Conservation (phyloP, 352 stramenopile species). For the Pythium folliculosum region DNA sequence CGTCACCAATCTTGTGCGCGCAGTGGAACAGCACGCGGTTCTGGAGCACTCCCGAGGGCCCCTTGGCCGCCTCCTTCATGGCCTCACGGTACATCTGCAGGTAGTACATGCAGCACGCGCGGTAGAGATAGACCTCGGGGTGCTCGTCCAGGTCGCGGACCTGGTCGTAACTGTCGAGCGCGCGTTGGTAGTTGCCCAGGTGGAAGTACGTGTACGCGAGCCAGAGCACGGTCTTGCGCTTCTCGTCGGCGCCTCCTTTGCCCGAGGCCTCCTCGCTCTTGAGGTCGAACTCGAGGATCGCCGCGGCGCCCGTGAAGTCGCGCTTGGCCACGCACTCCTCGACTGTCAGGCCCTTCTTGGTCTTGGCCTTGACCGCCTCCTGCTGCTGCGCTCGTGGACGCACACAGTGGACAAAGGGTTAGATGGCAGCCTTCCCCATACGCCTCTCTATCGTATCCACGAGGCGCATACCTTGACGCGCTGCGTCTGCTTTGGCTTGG, state of each 20-base stretch:
- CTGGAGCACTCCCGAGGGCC: constrained; percentile 74
- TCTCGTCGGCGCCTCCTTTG: constrained; percentile 35
- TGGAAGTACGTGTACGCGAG: constrained; percentile 95
- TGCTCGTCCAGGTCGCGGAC: constrained; percentile 63
- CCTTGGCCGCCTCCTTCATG: constrained; percentile 72
- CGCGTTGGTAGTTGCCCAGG: constrained; percentile 92
- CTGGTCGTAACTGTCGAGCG: constrained; percentile 91
- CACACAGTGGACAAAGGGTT: background rate
- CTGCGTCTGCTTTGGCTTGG: constrained; percentile 78
- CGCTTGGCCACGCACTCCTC: constrained; percentile 77
- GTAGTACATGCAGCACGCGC: constrained; percentile 94
- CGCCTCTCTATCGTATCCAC: background rate
- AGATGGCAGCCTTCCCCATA: background rate
- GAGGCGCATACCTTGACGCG: constrained; percentile 44
- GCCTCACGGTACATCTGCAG: constrained; percentile 91
- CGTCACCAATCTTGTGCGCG: constrained; percentile 91
- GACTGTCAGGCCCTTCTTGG: constrained; percentile 74
- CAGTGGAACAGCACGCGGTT: constrained; percentile 95
- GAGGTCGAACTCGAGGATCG: constrained; percentile 95
- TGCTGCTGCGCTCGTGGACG: constrained; percentile 35
- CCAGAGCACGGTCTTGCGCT: constrained; percentile 89
- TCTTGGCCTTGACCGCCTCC: constrained; percentile 70
- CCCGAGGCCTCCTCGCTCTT: constrained; percentile 76
- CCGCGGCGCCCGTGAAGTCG: constrained; percentile 94
- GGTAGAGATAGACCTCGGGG: constrained; percentile 85